Evolutionary conservation across 192 early-diverging fungal species (phyloP).

Genomic region (Allomyces arbusculus): DNA sequence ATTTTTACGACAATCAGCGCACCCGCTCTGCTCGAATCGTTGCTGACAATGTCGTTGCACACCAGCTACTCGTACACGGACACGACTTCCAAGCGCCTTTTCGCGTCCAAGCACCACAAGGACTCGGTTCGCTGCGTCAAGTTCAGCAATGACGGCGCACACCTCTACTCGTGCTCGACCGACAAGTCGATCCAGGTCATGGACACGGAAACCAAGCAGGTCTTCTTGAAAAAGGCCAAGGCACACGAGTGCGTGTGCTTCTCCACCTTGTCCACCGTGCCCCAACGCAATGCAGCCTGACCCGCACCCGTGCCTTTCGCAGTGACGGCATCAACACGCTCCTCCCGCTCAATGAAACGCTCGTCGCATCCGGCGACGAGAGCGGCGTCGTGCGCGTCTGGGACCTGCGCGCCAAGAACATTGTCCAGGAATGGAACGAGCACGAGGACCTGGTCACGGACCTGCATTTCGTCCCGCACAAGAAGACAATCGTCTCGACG

Average conservation of each 20-base stretch:
- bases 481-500: slow-evolving; percentile 59
- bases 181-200: slow-evolving; percentile 66
- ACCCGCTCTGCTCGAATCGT: neutral
- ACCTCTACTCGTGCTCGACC: slow-evolving; percentile 51
- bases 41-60: neutral
- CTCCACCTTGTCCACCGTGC: neutral
- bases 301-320: neutral
- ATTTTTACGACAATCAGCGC: slow-evolving; percentile 1
- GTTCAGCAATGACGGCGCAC: slow-evolving; percentile 54
- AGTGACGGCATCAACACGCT: slow-evolving; percentile 58
- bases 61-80: slow-evolving; percentile 13
- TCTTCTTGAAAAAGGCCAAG: slow-evolving; percentile 40
- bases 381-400: slow-evolving; percentile 75
- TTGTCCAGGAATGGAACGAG: slow-evolving; percentile 55
- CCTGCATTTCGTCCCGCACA: slow-evolving; percentile 43
- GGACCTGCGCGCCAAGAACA: slow-evolving; percentile 64
- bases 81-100: slow-evolving; percentile 19
- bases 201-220: slow-evolving; percentile 52
- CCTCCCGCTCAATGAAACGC: slow-evolving; percentile 42
- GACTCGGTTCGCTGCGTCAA: slow-evolving; percentile 69
- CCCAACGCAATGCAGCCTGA: neutral
- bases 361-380: slow-evolving; percentile 87
- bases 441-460: slow-evolving; percentile 88
- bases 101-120: slow-evolving; percentile 40
- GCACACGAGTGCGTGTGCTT: slow-evolving; percentile 57